phyloP scores from a whole-genome alignment of 345 rosid species.

The Dimocarpus longan region DNA sequence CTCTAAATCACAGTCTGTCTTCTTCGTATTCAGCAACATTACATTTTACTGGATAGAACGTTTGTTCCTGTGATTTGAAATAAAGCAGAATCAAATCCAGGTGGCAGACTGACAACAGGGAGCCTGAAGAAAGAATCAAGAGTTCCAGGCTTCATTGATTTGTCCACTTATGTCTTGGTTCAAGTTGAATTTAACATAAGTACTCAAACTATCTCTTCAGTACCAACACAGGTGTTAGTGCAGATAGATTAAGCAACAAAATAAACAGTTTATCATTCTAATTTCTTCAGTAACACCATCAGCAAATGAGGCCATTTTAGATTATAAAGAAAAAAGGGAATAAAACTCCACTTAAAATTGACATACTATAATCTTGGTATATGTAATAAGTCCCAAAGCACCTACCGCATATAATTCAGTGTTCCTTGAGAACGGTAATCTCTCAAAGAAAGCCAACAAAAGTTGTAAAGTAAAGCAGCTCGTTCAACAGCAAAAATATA shows the following conservation, averaged over 20 bases:
- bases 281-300: neutral
- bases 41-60: too few relatives aligned
- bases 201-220: neutral
- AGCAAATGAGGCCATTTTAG: neutral
- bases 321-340: constrained; percentile 1
- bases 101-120: neutral
- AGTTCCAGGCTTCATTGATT: neutral
- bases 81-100: neutral
- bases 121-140: neutral
- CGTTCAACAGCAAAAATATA: too few relatives aligned
- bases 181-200: neutral
- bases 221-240: neutral
- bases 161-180: neutral
- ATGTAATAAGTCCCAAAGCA: neutral
- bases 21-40: too few relatives aligned
- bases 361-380: too few relatives aligned
- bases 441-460: too few relatives aligned
- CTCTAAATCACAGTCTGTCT: too few relatives aligned
- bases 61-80: too few relatives aligned
- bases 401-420: neutral
- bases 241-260: neutral
- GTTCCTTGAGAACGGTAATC: constrained; percentile 45
- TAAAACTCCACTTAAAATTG: neutral
- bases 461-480: too few relatives aligned
- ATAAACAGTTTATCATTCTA: neutral